phyloP scores from a whole-genome alignment of 2,329 filamentous ascomycete genomes.

The Tolypocladium ovalisporum region DNA sequence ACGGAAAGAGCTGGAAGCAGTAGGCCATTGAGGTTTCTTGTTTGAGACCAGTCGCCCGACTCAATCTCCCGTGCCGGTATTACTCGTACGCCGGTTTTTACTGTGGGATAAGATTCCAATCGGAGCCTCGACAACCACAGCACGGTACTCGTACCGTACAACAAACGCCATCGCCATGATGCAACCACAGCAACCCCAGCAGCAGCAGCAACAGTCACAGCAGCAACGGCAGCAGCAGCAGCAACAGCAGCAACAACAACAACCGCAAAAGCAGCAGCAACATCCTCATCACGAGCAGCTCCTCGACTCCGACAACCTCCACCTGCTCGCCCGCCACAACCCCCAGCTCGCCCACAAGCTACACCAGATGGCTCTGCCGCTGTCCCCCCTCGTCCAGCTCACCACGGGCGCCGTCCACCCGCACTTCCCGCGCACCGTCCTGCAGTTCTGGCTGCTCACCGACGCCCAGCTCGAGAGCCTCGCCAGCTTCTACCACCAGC shows the following conservation, averaged over 20 bases:
- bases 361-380: slow-evolving; percentile 50
- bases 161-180: neutral
- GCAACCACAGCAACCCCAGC: slow-evolving; percentile 2
- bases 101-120: neutral
- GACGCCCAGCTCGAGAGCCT: slow-evolving; percentile 59
- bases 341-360: slow-evolving; percentile 51
- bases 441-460: slow-evolving; percentile 65
- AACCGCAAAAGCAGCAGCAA: neutral
- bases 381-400: slow-evolving; percentile 57
- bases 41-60: neutral
- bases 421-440: slow-evolving; percentile 52
- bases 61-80: neutral
- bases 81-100: neutral
- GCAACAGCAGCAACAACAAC: neutral
- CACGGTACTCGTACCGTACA: neutral
- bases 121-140: neutral
- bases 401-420: slow-evolving; percentile 52
- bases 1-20: neutral
- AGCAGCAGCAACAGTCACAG: neutral
- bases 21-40: neutral
- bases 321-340: slow-evolving; percentile 19
- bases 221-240: neutral
- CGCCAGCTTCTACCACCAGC: slow-evolving; percentile 65
- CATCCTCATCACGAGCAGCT: slow-evolving; percentile 19
- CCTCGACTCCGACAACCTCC: slow-evolving; percentile 18